Conservation (phyloP, 352 stramenopile species). For the Pythium dissotocum region DNA sequence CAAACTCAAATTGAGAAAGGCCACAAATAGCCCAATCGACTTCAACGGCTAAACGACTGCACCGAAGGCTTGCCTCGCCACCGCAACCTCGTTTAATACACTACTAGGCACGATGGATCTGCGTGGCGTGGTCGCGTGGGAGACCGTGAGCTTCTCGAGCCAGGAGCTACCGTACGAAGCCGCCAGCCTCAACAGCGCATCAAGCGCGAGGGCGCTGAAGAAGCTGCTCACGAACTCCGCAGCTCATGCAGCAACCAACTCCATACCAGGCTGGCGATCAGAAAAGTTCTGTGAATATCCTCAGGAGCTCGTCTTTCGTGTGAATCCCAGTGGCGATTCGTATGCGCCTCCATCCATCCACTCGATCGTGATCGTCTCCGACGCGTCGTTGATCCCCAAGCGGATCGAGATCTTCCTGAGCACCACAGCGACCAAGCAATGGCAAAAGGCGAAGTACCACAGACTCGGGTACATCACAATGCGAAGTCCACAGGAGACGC, state of each 20-base stretch:
- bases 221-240: slow-evolving; percentile 2
- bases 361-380: slow-evolving; percentile 10
- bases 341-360: slow-evolving; percentile 22
- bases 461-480: slow-evolving; percentile 50
- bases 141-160: slow-evolving; percentile 41
- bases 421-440: background rate
- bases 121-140: slow-evolving; percentile 24
- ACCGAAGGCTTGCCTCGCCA: no score
- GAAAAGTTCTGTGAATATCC: slow-evolving; percentile 68
- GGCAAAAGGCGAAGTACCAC: slow-evolving; percentile 28
- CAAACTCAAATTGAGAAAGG: no score
- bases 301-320: slow-evolving; percentile 53
- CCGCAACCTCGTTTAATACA: background rate
- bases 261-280: slow-evolving; percentile 36
- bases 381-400: slow-evolving; percentile 33
- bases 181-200: slow-evolving; percentile 19
- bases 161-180: slow-evolving; percentile 32
- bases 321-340: slow-evolving; percentile 32
- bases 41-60: no score
- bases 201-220: slow-evolving; percentile 8
- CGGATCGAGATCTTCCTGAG: slow-evolving; percentile 51
- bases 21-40: background rate
- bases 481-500: slow-evolving; percentile 25
- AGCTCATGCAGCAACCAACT: background rate
- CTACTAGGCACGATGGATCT: slow-evolving; percentile 13